Evolutionary conservation across 192 early-diverging fungal genomes (phyloP), one percentile per base, ranked within the genome.

Genomic region (Coemansia sp.): DNA sequence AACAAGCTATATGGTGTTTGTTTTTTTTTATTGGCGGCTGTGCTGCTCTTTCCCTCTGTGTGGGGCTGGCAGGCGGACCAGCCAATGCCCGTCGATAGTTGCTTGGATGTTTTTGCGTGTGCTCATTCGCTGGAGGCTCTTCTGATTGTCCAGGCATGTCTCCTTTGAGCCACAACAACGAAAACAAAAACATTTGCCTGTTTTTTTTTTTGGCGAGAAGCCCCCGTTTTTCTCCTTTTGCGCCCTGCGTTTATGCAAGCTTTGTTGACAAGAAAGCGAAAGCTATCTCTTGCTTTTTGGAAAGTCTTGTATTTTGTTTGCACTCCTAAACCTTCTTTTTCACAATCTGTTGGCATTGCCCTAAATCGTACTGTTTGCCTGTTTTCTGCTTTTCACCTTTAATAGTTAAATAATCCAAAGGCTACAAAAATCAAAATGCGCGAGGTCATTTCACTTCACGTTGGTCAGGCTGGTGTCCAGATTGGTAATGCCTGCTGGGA

Each of bases 401-500:
- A 8, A n/a, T 59, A 59, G 57, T 59, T 59, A 38, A 34, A 59
- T 18, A 39, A 34, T 35, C n/a, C 35, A 59, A 59, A 59, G 38
- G 20, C 23, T 59, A 59, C 30, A 59, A 59, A 59, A 53, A 64
- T 62, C 30, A 69, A 78, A 78, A 92, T 91, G 90, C 88, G 89
- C 81, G 90, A 92, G 75, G 85, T 87, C 79, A 90, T 91, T 73
- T 91, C 90, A 44, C 79, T 91, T 74, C 90, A 92, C 83, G 88
- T 90, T 83, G 90, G 90, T 71, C 89, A 90, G 78, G 98, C 98
- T 77, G 98, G 98, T 98, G 95, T 99, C 83, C 98, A 99, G 84
- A 99, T 99, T 76, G 98, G 98, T 92, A 98, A 98, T 89, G 94
- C 96, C 88, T 99, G 98, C 86, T 99, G 98, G 98, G 98, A 99